Conservation (phyloP, 352 stramenopile species). For the Phytopythium aichiense region DNA sequence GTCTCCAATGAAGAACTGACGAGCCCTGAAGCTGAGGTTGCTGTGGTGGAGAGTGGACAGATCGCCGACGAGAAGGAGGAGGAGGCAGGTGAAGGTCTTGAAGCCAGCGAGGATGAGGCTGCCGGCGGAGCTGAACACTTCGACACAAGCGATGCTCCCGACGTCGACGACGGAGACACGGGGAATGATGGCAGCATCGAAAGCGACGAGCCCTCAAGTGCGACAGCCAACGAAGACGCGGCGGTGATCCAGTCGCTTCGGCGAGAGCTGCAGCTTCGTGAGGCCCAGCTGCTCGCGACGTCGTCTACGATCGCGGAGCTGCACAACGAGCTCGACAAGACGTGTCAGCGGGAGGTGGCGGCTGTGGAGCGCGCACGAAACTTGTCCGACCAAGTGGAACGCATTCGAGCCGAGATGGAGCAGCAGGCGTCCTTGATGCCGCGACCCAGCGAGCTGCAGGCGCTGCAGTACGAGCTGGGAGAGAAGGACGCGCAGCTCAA, state of each 20-base stretch:
- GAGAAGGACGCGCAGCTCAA: slow-evolving; percentile 76
- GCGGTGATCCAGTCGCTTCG: slow-evolving; percentile 20
- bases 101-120: background rate
- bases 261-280: slow-evolving; percentile 41
- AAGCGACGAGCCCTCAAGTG: background rate
- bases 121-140: background rate
- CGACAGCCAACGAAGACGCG: background rate
- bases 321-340: slow-evolving; percentile 74
- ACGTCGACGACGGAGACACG: background rate
- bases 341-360: slow-evolving; percentile 54
- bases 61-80: background rate
- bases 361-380: slow-evolving; percentile 59
- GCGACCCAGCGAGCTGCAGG: slow-evolving; percentile 30
- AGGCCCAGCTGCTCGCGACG: slow-evolving; percentile 65
- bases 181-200: no score
- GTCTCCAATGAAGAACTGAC: background rate
- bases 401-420: slow-evolving; percentile 51
- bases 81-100: background rate
- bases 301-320: slow-evolving; percentile 63
- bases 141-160: background rate
- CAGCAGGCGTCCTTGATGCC: slow-evolving; percentile 19
- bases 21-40: background rate
- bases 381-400: slow-evolving; percentile 61
- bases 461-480: slow-evolving; percentile 54
- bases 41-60: background rate